Percentiles rank a stretch among this genome's conserved stretches.
Evolutionary conservation across 1,139 yeast species (phyloP).

Genomic region (Saccharomyces uvarum): DNA sequence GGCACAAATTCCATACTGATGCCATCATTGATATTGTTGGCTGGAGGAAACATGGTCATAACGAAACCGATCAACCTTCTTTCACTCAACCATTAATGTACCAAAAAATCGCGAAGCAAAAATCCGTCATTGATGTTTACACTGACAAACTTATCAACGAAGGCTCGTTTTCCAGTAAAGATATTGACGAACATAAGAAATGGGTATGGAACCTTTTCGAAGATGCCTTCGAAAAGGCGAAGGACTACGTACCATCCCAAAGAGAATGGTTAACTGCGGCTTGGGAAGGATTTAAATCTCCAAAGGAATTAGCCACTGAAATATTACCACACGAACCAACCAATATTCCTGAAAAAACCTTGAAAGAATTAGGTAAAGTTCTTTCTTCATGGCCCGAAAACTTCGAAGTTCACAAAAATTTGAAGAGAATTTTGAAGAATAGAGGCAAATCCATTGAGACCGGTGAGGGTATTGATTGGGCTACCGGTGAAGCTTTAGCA

Average conservation of each 20-base stretch:
- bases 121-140: slow-evolving; percentile 81
- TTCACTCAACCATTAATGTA: slow-evolving; percentile 99
- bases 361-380: slow-evolving; percentile 70
- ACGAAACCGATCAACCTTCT: slow-evolving; percentile 98
- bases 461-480: slow-evolving; percentile 97
- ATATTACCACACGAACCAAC: slow-evolving; percentile 95
- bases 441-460: slow-evolving; percentile 81
- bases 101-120: slow-evolving; percentile 79
- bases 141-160: slow-evolving; percentile 71
- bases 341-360: slow-evolving; percentile 63
- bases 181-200: slow-evolving; percentile 89
- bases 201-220: slow-evolving; percentile 97
- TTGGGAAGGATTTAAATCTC: slow-evolving; percentile 98
- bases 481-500: slow-evolving; percentile 98
- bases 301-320: slow-evolving; percentile 93
- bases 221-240: slow-evolving; percentile 77
- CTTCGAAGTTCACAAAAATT: slow-evolving; percentile 88
- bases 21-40: slow-evolving; percentile 95
- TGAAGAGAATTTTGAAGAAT: slow-evolving; percentile 84
- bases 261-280: slow-evolving; percentile 98
- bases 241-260: slow-evolving; percentile 84
- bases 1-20: slow-evolving; percentile 92
- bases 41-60: slow-evolving; percentile 98
- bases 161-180: slow-evolving; percentile 82
- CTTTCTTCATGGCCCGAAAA: slow-evolving; percentile 82